Base-by-base conservation (phyloP, 1,139 yeast genomes). In the Lodderomyces parapsilosis region DNA sequence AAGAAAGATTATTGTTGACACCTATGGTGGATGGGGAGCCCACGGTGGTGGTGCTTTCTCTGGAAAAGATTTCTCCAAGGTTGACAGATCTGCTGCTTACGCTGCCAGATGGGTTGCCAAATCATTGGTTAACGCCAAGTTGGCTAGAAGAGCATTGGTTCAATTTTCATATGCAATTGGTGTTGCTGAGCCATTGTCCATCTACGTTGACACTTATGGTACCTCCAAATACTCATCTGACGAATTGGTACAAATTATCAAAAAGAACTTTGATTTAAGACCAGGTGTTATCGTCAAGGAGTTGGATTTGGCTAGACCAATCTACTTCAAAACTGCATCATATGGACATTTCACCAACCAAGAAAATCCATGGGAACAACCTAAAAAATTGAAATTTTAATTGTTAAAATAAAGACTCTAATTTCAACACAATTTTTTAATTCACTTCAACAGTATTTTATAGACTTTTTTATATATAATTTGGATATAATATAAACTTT, bases 41-140 rank as follows among this genome's bases (percentile, higher is more conserved):
- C 99, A 93, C 80, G 99, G 99, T 76, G 99, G 99, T 81, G 99
- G 99, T 82, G 99, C 99, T 55, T 93, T 94, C 90, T 87, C 96
- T 52, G 99, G 99, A 75, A 93, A 93, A 81, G 99, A 93, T 75
- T 93, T 89, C 87, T 89, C 98, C 68, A 93, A 93, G 82, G 99
- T 93, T 65, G 99, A 93, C 75, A 89, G 99, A 80, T 93, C 99
- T 56, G 99, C 99, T 66, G 99, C 99, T 57, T 93, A 93, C 68
- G 98, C 99, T 64, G 99, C 99, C 60, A 90, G 99, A 80, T 94
- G 99, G 99, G 97, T 93, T 60, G 99, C 99, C 70, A 93, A 93
- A 80, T 93, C 99, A 48, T 81, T 93, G 62, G 95, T 93, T 55
- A 78, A 80, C 59, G 96, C 99, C 54, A 94, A 95, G 55, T 81